Percentiles rank a stretch among this genome's conserved stretches.
These are phyloP conservation scores for Eucalyptus curtisii DNA, from an alignment of 345 rosid genomes.

Conservation along the genomic window DNA sequence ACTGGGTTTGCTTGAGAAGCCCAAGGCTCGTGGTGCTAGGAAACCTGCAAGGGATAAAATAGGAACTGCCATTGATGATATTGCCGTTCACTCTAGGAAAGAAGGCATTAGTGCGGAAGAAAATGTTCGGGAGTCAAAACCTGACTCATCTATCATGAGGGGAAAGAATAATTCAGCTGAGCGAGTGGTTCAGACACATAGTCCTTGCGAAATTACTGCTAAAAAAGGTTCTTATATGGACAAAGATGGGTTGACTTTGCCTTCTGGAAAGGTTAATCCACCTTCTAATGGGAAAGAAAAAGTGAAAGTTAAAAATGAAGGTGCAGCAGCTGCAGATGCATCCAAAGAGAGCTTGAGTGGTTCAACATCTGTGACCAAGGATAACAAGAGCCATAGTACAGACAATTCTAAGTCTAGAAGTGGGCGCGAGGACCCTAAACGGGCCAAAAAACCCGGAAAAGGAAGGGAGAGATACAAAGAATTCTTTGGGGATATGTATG, in stretches of 20 bases:
- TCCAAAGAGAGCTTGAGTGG: slow-evolving; percentile 27
- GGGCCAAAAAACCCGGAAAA: slow-evolving; percentile 27
- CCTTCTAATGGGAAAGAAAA: slow-evolving; percentile 39
- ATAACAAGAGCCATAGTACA: slow-evolving; percentile 23
- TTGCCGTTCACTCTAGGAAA: slow-evolving; percentile 24
- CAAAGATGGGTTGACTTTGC: slow-evolving; percentile 23
- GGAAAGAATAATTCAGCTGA: slow-evolving; percentile 19
- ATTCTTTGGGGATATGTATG: slow-evolving; percentile 62
- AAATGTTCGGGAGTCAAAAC: background rate
- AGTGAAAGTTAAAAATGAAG: slow-evolving; percentile 29
- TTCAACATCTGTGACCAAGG: slow-evolving; percentile 28
- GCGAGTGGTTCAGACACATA: background rate
- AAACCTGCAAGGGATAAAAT: slow-evolving; percentile 46
- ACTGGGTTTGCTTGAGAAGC: slow-evolving; percentile 25
- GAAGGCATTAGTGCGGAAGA: slow-evolving; percentile 4
- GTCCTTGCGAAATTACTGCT: slow-evolving; percentile 27
- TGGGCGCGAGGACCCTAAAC: slow-evolving; percentile 30
- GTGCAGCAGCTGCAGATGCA: slow-evolving; percentile 10
- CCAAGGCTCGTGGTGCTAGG: slow-evolving; percentile 25
- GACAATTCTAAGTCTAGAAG: slow-evolving; percentile 20
- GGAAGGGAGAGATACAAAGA: slow-evolving; percentile 55
- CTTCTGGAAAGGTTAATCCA: slow-evolving; percentile 30
- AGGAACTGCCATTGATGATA: slow-evolving; percentile 18
- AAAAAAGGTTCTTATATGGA: slow-evolving; percentile 20
- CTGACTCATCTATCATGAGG: background rate